Conservation (phyloP, 2,329 filamentous ascomycete species). For the Hymenoscyphus albidus region DNA sequence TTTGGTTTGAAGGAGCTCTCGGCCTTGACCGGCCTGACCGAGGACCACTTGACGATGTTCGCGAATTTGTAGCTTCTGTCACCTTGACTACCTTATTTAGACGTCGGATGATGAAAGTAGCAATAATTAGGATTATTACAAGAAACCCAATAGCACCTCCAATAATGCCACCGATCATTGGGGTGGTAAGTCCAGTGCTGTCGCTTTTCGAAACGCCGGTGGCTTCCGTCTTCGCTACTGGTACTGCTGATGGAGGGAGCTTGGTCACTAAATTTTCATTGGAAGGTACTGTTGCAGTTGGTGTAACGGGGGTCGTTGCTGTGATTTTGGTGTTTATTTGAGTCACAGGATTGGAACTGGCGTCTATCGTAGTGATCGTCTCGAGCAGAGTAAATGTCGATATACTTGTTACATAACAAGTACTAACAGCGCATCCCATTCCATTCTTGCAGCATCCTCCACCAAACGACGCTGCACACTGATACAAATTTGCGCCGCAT, state of each 20-base stretch:
- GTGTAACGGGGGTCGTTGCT: slow-evolving; percentile 37
- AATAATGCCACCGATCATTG: slow-evolving; percentile 51
- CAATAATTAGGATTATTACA: slow-evolving; percentile 43
- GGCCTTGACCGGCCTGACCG: slow-evolving; percentile 14
- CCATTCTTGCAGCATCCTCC: slow-evolving; percentile 52
- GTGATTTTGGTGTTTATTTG: slow-evolving; percentile 39
- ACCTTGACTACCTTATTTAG: slow-evolving; percentile 40
- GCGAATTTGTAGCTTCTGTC: slow-evolving; percentile 24
- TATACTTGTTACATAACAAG: slow-evolving; percentile 48
- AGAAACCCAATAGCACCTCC: slow-evolving; percentile 48
- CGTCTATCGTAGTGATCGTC: slow-evolving; percentile 44
- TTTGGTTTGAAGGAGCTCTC: slow-evolving; percentile 5
- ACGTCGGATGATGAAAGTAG: slow-evolving; percentile 48
- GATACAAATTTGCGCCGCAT: slow-evolving; percentile 45
- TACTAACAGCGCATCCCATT: slow-evolving; percentile 45
- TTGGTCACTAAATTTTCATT: slow-evolving; percentile 21
- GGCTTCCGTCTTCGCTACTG: slow-evolving; percentile 28
- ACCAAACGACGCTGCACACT: slow-evolving; percentile 48
- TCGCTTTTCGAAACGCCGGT: slow-evolving; percentile 35
- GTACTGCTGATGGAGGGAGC: slow-evolving; percentile 18
- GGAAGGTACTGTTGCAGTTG: slow-evolving; percentile 17
- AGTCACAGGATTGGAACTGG: slow-evolving; percentile 39
- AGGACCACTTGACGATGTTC: slow-evolving; percentile 18
- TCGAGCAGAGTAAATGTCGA: slow-evolving; percentile 44
- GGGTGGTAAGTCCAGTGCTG: slow-evolving; percentile 24